Base-by-base conservation (phyloP, 83 land plant species). In the Diphasiastrum complanatum region DNA sequence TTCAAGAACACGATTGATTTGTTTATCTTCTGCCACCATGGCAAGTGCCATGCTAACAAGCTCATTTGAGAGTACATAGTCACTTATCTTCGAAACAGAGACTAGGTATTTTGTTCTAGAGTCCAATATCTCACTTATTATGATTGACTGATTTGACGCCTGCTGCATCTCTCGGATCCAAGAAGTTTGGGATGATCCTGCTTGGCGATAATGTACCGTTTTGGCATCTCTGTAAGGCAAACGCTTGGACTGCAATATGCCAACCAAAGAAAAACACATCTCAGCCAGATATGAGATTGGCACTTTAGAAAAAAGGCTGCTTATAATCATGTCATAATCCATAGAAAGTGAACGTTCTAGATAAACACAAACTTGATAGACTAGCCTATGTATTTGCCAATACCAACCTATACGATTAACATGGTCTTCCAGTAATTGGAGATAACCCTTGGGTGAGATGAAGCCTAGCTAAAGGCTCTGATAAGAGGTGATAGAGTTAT, bases 21-120 rank as follows among this genome's bases (percentile, higher is more conserved):
- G 79, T 51, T 79, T 75, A 61, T 86, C 91, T 68, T 86, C 86
- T 10, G 91, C 91, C 24, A 86, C 86, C 91, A 86, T 86, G 6
- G 86, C 86, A 20, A 86, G 45, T 22, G 82, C 84, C 91, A 86
- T 86, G 76, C 86, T 82, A 14, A 86, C 91, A 60, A 82, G 78
- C 67, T 82, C 91, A 71, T 83, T 83, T 33, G 86, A 79, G 2
- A 83, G 51, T 33, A 83, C 86, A 73, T 83, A 83, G 68, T 86
- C 91, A 53, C 84, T 75, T 11, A 82, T 78, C 65, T 68, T 82
- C 49, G 83, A 79, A 70, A 77, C 72, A 23, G 79, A 53, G 45
- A 86, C 55, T 29, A 80, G 57, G 28, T 79, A 75, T 51, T 77
- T 82, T 11, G 86, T 86, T 41, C 83, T 78, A 11, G 86, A 78